phyloP scores from a whole-genome alignment of 345 rosid genomes.

The Acer yangbiense region DNA sequence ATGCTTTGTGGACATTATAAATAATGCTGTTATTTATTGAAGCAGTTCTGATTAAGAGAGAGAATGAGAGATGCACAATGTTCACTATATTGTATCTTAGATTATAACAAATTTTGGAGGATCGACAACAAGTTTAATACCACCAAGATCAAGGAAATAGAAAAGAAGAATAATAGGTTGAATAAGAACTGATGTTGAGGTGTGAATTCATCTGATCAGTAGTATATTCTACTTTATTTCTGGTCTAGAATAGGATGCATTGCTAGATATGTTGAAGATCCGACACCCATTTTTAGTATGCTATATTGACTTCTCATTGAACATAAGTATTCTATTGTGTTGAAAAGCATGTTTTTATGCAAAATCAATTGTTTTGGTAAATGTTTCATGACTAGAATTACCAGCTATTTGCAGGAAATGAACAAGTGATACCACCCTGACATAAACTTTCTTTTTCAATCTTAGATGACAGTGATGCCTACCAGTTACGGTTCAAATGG shows the following conservation, averaged over 20 bases:
- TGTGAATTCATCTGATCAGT: not conserved
- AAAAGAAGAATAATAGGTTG: not conserved
- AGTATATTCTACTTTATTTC: not conserved
- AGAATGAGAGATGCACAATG: not conserved
- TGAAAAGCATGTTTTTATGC: not conserved
- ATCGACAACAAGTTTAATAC: not conserved
- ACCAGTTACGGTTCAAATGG: not conserved
- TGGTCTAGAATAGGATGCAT: not conserved
- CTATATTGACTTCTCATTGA: not conserved
- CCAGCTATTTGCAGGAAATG: not conserved
- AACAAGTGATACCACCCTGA: not conserved
- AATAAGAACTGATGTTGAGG: not conserved
- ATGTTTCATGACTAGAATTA: not conserved
- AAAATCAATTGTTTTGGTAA: not conserved
- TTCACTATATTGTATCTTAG: not conserved
- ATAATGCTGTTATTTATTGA: slow-evolving; percentile 11
- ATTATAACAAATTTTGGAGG: not conserved
- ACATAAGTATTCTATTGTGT: not conserved
- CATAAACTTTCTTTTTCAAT: not conserved
- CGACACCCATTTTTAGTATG: not conserved
- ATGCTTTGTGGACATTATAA: slow-evolving; percentile 19
- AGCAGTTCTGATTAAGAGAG: slow-evolving; percentile 5
- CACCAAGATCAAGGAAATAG: not conserved
- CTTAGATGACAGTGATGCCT: not conserved
- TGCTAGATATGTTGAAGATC: not conserved